phyloP scores from a whole-genome alignment of 129 eudicot species.

The Chrysanthemum seticuspe region DNA sequence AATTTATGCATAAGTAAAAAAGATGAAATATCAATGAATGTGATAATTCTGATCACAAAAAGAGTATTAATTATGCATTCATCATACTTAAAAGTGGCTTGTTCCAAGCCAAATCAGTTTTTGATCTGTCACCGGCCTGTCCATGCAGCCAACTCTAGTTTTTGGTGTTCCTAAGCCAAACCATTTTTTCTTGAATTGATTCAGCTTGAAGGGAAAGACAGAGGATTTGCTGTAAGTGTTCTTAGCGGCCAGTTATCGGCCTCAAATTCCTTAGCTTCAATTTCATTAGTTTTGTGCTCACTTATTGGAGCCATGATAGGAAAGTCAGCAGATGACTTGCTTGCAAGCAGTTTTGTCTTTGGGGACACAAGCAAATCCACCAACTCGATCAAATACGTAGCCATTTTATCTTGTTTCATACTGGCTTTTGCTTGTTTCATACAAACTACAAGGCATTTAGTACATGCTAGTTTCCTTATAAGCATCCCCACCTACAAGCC shows the following conservation, averaged over 20 bases:
- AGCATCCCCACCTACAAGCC: slow-evolving; percentile 46
- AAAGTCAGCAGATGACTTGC: slow-evolving; percentile 8
- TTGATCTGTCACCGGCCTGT: too few species aligned
- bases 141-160: background rate
- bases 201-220: slow-evolving; percentile 57
- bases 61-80: too few species aligned
- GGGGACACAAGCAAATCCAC: slow-evolving; percentile 48
- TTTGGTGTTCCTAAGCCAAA: background rate
- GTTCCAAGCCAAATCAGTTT: too few species aligned
- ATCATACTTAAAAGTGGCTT: too few species aligned
- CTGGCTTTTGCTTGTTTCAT: slow-evolving; percentile 58
- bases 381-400: slow-evolving; percentile 46
- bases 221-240: slow-evolving; percentile 46
- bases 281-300: slow-evolving; percentile 51
- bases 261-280: slow-evolving; percentile 54
- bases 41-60: too few species aligned
- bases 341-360: slow-evolving; percentile 44
- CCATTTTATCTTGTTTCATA: slow-evolving; percentile 48
- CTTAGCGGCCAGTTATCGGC: slow-evolving; percentile 52
- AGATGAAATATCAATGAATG: too few species aligned
- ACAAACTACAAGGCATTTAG: slow-evolving; percentile 52
- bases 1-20: too few species aligned
- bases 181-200: background rate
- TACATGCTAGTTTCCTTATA: slow-evolving; percentile 64
- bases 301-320: slow-evolving; percentile 66